Percentiles rank a stretch among this genome's conserved stretches.
phyloP scores from a whole-genome alignment of 305 asterid genomes.

The Petunia hybrid region DNA sequence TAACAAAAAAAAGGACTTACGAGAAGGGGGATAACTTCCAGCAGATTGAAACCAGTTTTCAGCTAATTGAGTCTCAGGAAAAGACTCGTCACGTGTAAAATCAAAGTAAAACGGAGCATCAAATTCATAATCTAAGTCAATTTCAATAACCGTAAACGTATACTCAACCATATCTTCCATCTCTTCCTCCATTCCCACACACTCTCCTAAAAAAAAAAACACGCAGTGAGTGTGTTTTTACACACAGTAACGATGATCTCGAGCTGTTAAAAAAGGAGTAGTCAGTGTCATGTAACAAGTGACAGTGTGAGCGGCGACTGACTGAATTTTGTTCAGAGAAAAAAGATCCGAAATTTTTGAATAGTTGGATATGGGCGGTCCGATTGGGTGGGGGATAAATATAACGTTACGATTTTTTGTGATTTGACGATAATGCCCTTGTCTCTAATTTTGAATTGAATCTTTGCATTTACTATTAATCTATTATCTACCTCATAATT shows the following conservation, averaged over 20 bases:
- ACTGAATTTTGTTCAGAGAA: neutral
- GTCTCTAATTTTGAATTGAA: neutral
- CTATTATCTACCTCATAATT: no score
- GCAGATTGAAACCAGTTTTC: slow-evolving; percentile 89
- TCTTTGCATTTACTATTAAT: no score
- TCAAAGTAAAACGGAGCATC: slow-evolving; percentile 87
- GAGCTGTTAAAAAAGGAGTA: slow-evolving; percentile 30
- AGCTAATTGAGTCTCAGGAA: slow-evolving; percentile 60
- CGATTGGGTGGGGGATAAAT: slow-evolving; percentile 20
- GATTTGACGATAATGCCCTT: slow-evolving; percentile 42
- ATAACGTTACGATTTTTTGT: slow-evolving; percentile 42
- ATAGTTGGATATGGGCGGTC: slow-evolving; percentile 41
- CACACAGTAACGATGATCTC: slow-evolving; percentile 15
- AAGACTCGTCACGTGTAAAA: slow-evolving; percentile 66
- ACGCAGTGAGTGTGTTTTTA: neutral
- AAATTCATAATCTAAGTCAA: slow-evolving; percentile 92
- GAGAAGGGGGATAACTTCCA: slow-evolving; percentile 88
- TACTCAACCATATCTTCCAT: slow-evolving; percentile 58
- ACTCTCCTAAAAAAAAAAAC: neutral
- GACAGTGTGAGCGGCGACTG: slow-evolving; percentile 12
- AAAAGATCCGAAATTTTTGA: slow-evolving; percentile 48
- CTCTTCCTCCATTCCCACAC: slow-evolving; percentile 64
- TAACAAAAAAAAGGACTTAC: slow-evolving; percentile 48
- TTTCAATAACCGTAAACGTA: slow-evolving; percentile 71
- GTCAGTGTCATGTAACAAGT: slow-evolving; percentile 1